Evolutionary conservation across 2,329 filamentous ascomycete genomes (phyloP).

Genomic region (Diaporthe batatas): DNA sequence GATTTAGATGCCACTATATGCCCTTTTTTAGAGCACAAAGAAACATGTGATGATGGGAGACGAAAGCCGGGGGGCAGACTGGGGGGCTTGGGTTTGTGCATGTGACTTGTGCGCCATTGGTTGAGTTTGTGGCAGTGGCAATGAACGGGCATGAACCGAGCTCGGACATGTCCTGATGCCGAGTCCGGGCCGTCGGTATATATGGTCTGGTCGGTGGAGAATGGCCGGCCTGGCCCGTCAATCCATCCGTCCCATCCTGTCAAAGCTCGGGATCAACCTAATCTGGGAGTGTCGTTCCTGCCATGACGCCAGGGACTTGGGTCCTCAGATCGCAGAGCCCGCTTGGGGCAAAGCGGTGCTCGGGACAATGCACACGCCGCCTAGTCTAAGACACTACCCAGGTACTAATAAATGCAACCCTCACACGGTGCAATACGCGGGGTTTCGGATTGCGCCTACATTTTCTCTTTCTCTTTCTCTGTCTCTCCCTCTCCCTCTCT

Average conservation of each 20-base stretch:
- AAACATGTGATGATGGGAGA: neutral
- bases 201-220: neutral
- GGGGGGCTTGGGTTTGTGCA: too few relatives aligned
- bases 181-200: slow-evolving; percentile 22
- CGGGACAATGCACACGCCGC: slow-evolving; percentile 28
- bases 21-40: neutral
- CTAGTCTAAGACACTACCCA: neutral
- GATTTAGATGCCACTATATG: neutral
- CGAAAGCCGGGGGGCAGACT: too few relatives aligned
- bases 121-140: neutral
- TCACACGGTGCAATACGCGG: neutral
- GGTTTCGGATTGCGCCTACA: neutral
- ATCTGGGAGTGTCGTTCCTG: neutral
- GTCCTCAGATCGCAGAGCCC: slow-evolving; percentile 7
- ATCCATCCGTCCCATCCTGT: neutral
- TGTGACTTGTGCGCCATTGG: too few relatives aligned
- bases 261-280: slow-evolving; percentile 1
- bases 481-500: too few relatives aligned
- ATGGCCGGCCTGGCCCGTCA: neutral
- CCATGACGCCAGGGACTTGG: slow-evolving; percentile 2
- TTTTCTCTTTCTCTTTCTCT: too few relatives aligned
- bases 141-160: neutral
- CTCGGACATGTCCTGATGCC: slow-evolving; percentile 19
- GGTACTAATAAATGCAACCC: neutral
- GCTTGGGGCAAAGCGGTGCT: neutral